Percentiles rank a stretch among this genome's conserved stretches.
Evolutionary conservation across 2,329 filamentous ascomycete genomes (phyloP).

Genomic region (Colletotrichum shisoi): DNA sequence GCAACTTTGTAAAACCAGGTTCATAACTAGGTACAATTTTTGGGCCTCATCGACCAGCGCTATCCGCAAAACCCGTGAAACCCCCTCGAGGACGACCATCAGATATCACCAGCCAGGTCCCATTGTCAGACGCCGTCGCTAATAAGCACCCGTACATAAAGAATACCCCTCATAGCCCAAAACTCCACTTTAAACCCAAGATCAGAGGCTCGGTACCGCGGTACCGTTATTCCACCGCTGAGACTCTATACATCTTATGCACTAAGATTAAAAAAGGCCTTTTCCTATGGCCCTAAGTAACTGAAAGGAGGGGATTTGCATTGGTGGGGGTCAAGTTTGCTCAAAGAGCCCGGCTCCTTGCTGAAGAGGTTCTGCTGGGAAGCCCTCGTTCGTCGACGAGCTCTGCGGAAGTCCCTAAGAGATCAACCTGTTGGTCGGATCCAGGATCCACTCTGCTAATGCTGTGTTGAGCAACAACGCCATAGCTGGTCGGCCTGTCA

Average conservation of each 20-base stretch:
- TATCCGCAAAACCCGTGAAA: slow-evolving; percentile 1
- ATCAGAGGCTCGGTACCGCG: slow-evolving; percentile 2
- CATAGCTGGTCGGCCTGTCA: slow-evolving; percentile 63
- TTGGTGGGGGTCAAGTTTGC: neutral
- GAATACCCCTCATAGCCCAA: slow-evolving; percentile 4
- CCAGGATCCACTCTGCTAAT: slow-evolving; percentile 63
- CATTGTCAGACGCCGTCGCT: slow-evolving; percentile 37
- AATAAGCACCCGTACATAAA: slow-evolving; percentile 21
- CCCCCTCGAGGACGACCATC: slow-evolving; percentile 1
- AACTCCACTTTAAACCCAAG: slow-evolving; percentile 24
- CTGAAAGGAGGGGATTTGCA: neutral
- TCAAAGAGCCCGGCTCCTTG: slow-evolving; percentile 25
- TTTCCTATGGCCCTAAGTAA: neutral
- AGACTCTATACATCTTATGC: slow-evolving; percentile 32
- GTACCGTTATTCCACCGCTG: neutral
- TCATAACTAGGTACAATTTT: slow-evolving; percentile 25
- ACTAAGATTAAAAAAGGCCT: neutral
- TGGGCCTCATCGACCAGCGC: neutral
- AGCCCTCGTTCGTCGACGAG: slow-evolving; percentile 56
- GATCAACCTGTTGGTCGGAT: slow-evolving; percentile 53
- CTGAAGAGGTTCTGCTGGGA: slow-evolving; percentile 34
- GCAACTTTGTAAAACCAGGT: slow-evolving; percentile 5
- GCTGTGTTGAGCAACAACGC: slow-evolving; percentile 65
- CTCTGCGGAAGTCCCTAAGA: slow-evolving; percentile 64
- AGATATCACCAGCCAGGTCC: slow-evolving; percentile 36